Evolutionary conservation across 2,329 filamentous ascomycete genomes (phyloP).

Genomic region (Metarhizium album): DNA sequence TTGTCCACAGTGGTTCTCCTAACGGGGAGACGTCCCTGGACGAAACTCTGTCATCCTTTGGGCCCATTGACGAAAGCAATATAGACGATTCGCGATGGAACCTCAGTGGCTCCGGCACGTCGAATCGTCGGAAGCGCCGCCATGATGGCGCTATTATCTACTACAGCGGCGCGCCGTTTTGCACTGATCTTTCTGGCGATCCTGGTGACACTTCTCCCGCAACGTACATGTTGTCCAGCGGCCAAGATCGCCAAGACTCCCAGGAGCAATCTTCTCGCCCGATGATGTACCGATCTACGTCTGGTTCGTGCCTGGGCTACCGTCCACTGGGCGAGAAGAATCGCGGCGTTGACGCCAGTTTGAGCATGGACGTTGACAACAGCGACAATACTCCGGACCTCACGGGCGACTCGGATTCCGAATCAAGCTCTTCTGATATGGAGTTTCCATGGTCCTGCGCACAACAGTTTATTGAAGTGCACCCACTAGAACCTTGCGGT

Average conservation of each 20-base stretch:
- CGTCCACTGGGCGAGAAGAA: constrained; percentile 37
- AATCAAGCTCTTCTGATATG: constrained; percentile 29
- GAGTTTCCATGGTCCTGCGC: constrained; percentile 37
- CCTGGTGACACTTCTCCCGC: constrained; percentile 36
- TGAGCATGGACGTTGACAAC: constrained; percentile 19
- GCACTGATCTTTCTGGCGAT: constrained; percentile 67
- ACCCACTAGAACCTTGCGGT: constrained; percentile 44
- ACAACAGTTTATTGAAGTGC: constrained; percentile 26
- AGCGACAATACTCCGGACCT: constrained; percentile 18
- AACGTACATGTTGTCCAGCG: constrained; percentile 38
- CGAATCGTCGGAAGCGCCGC: constrained; percentile 39
- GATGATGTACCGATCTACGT: constrained; percentile 29
- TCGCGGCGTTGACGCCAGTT: constrained; percentile 8
- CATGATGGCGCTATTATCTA: constrained; percentile 72
- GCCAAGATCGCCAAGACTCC: constrained; percentile 21
- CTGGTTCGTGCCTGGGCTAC: constrained; percentile 39
- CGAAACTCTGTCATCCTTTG: constrained; percentile 38
- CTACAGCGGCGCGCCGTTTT: constrained; percentile 71
- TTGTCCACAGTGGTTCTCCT: constrained; percentile 38
- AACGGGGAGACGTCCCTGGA: constrained; percentile 37
- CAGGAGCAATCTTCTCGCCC: constrained; percentile 14
- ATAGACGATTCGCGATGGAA: constrained; percentile 35
- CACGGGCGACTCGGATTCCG: constrained; percentile 23
- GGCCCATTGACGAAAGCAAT: constrained; percentile 36
- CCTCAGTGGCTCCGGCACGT: constrained; percentile 36